phyloP scores from a whole-genome alignment of 179 eudicot species.

The Corrigiola litoralis region DNA sequence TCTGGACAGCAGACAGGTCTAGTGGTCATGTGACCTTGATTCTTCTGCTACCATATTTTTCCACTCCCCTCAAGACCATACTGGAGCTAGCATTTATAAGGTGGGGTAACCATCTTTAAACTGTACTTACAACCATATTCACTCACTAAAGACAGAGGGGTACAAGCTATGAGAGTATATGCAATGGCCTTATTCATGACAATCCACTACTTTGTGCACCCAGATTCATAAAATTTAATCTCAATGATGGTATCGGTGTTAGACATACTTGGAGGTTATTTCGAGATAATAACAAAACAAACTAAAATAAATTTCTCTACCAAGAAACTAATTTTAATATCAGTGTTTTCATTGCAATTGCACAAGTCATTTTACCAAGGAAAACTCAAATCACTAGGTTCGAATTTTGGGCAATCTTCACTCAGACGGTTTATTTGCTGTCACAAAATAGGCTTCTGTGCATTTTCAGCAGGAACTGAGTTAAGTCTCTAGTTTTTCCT shows the following conservation, averaged over 20 bases:
- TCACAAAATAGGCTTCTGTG: too few relatives aligned
- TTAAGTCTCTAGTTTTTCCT: too few relatives aligned
- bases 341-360: neutral
- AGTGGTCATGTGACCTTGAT: slow-evolving; percentile 22
- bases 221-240: neutral
- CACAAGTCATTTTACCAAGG: neutral
- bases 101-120: slow-evolving; percentile 22
- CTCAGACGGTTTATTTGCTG: too few relatives aligned
- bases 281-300: too few relatives aligned
- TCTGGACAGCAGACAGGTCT: neutral
- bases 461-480: too few relatives aligned
- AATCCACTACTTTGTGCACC: slow-evolving; percentile 22
- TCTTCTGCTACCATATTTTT: slow-evolving; percentile 8
- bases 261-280: neutral
- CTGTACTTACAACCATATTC: slow-evolving; percentile 17
- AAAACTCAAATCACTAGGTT: neutral
- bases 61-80: neutral
- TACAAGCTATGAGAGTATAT: slow-evolving; percentile 1
- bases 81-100: slow-evolving; percentile 3
- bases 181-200: neutral
- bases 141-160: slow-evolving; percentile 12
- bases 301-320: neutral
- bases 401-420: neutral
- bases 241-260: neutral
- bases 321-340: neutral